Conservation (phyloP, 352 stramenopile genomes). For the Halophytophthora batemanensis region DNA sequence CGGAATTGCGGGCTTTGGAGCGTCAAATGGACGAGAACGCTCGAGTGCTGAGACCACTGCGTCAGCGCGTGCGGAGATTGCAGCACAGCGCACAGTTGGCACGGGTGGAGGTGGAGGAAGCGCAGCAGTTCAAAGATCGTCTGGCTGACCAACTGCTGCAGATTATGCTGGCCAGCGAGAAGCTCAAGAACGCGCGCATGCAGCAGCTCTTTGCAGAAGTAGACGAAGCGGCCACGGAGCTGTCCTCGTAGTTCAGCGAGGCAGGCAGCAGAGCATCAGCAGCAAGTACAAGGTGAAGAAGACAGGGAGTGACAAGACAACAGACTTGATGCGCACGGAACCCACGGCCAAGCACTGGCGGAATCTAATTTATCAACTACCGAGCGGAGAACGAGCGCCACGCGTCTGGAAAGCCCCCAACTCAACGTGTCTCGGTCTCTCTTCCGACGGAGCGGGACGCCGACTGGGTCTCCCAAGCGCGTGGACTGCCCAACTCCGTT, state of each 20-base stretch:
- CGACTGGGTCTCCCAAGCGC: too few species aligned
- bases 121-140: slow-evolving; percentile 69
- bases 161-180: slow-evolving; percentile 61
- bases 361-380: slow-evolving; percentile 40
- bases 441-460: too few species aligned
- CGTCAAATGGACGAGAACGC: slow-evolving; percentile 46
- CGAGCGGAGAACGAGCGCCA: slow-evolving; percentile 7
- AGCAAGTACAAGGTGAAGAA: too few species aligned
- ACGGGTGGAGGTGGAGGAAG: slow-evolving; percentile 66
- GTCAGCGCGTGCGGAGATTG: slow-evolving; percentile 31
- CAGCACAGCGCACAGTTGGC: slow-evolving; percentile 53
- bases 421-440: too few species aligned
- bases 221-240: slow-evolving; percentile 15
- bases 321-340: neutral
- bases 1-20: slow-evolving; percentile 46
- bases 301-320: slow-evolving; percentile 1
- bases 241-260: too few species aligned
- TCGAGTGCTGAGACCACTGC: slow-evolving; percentile 30
- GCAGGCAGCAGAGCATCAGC: too few species aligned
- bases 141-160: slow-evolving; percentile 76
- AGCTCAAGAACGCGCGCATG: slow-evolving; percentile 72
- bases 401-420: neutral
- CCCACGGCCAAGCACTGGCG: neutral
- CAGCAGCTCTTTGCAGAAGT: slow-evolving; percentile 71
- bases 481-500: too few species aligned